Conservation (phyloP, 345 rosid species). For the Kandelia obovata region DNA sequence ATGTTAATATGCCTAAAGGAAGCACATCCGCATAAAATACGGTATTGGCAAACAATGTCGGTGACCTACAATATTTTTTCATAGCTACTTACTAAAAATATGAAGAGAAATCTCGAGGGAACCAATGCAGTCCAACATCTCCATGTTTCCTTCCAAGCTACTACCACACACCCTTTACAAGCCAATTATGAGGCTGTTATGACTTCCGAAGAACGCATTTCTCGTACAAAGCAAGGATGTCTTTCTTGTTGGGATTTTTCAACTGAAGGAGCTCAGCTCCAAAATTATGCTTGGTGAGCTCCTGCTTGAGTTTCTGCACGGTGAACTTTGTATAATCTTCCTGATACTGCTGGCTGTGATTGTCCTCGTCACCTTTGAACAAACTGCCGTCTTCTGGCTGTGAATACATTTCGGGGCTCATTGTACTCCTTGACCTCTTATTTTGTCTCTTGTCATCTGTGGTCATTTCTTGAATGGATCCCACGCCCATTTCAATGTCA, state of each 20-base stretch:
- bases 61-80: too few species aligned
- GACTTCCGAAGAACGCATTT: conserved; percentile 62
- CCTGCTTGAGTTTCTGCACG: conserved; percentile 74
- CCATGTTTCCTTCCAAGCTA: conserved; percentile 1
- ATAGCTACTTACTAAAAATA: too few species aligned
- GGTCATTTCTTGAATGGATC: conserved; percentile 54
- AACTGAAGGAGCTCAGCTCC: conserved; percentile 76
- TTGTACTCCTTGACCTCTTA: conserved; percentile 65
- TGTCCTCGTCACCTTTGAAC: conserved; percentile 58
- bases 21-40: too few species aligned
- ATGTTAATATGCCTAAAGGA: too few species aligned
- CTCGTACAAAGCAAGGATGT: conserved; percentile 78
- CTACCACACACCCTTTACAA: conserved; percentile 32
- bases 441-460: conserved; percentile 49
- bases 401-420: conserved; percentile 45
- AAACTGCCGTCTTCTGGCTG: conserved; percentile 69
- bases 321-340: conserved; percentile 82
- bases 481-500: conserved; percentile 59
- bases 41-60: too few species aligned
- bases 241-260: conserved; percentile 75
- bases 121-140: background rate
- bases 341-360: conserved; percentile 54
- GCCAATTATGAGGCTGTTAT: conserved; percentile 7
- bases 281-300: conserved; percentile 74
- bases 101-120: background rate